A percentile compares a stretch with the other conserved stretches of the same genome.
Evolutionary conservation across 352 stramenopile species (phyloP).

Genomic region (Aphanomyces astaci): DNA sequence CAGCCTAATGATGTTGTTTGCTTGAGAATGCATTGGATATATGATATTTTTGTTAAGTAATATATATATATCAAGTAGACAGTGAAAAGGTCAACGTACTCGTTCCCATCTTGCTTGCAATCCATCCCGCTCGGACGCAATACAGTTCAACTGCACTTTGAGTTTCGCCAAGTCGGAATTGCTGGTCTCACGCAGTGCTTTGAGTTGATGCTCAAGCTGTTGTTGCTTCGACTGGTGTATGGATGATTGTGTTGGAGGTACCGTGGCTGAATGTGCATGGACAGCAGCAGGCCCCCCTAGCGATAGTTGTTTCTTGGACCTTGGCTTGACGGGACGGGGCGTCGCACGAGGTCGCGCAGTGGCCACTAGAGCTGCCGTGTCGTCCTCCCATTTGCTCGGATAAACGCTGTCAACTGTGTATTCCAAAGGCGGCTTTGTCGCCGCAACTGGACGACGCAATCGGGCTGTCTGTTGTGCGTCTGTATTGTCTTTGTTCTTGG

Average conservation of each 20-base stretch:
- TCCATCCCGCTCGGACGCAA: background rate
- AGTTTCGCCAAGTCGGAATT: background rate
- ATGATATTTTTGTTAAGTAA: background rate
- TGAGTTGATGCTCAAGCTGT: background rate
- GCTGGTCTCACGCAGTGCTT: background rate
- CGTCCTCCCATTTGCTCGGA: slow-evolving; percentile 4
- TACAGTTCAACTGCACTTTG: background rate
- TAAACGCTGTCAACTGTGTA: slow-evolving; percentile 3
- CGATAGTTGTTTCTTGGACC: too few species aligned
- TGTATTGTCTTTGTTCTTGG: too few species aligned
- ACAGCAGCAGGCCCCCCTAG: too few species aligned
- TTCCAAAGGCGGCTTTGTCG: background rate
- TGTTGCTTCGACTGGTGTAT: background rate
- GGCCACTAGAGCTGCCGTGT: background rate
- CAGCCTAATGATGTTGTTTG: background rate
- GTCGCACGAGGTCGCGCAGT: too few species aligned
- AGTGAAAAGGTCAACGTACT: background rate
- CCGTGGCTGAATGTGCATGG: too few species aligned
- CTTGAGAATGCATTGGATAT: background rate
- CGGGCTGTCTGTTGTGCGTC: too few species aligned
- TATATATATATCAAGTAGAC: background rate
- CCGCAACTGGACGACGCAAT: too few species aligned
- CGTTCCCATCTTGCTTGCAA: background rate
- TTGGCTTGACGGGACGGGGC: background rate
- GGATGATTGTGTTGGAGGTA: background rate